Percentiles rank a stretch among this genome's conserved stretches.
Evolutionary conservation across 345 rosid genomes (phyloP).

Genomic region (Hirschfeldia incana): DNA sequence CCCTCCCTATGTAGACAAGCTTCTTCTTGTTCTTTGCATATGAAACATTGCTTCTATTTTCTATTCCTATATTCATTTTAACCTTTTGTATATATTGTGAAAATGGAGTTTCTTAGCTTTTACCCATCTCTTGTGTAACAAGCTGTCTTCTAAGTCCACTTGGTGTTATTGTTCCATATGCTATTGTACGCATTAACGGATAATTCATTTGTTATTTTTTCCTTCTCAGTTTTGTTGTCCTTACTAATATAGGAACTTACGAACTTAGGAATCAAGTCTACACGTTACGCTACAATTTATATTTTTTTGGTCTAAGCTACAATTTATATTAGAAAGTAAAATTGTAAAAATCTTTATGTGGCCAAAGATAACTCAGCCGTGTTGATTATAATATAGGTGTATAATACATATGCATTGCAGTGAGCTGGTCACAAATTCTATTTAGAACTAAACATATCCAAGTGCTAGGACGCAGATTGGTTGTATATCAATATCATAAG

Average conservation of each 20-base stretch:
- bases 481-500: background rate
- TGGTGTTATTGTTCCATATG: slow-evolving; percentile 7
- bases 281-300: background rate
- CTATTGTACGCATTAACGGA: background rate
- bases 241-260: background rate
- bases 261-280: background rate
- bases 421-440: background rate
- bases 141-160: slow-evolving; percentile 15
- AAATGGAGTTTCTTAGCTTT: background rate
- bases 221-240: background rate
- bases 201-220: background rate
- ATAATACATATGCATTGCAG: background rate
- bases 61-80: slow-evolving; percentile 31
- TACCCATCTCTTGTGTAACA: slow-evolving; percentile 37
- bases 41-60: slow-evolving; percentile 55
- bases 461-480: background rate
- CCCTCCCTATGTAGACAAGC: slow-evolving; percentile 54
- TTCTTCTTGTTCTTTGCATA: slow-evolving; percentile 49
- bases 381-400: background rate
- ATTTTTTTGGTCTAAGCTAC: background rate
- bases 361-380: background rate
- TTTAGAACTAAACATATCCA: background rate
- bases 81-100: slow-evolving; percentile 5
- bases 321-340: background rate
- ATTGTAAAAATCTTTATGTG: background rate